These are phyloP conservation scores for Cyberlindnera galapagoensis DNA, from an alignment of 805 yeast genomes.

Conservation along the genomic window DNA sequence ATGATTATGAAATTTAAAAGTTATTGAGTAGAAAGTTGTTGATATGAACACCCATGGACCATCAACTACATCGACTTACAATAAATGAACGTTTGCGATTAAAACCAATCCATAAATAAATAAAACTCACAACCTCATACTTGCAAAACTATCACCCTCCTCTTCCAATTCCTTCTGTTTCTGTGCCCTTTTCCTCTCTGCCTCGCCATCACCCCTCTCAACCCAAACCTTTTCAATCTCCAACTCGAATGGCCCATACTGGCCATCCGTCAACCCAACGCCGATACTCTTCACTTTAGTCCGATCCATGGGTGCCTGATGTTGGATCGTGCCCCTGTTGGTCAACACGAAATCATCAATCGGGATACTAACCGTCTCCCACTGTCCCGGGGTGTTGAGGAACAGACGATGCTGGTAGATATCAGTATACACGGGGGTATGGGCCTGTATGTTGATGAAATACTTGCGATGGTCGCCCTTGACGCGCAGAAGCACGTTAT, in stretches of 20 bases:
- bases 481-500: constrained; percentile 62
- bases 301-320: constrained; percentile 52
- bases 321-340: constrained; percentile 68
- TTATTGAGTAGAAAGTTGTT: too few relatives aligned
- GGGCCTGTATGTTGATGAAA: constrained; percentile 75
- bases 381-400: constrained; percentile 60
- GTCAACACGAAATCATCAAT: constrained; percentile 76
- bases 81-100: too few relatives aligned
- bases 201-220: constrained; percentile 40
- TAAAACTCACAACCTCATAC: constrained; percentile 6
- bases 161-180: constrained; percentile 8
- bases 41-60: too few relatives aligned
- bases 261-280: constrained; percentile 68
- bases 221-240: constrained; percentile 71
- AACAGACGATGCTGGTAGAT: constrained; percentile 78
- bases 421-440: constrained; percentile 71
- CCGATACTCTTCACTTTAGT: constrained; percentile 67
- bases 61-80: too few relatives aligned
- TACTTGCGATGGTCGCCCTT: constrained; percentile 69
- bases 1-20: too few relatives aligned
- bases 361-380: constrained; percentile 82
- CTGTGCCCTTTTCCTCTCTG: constrained; percentile 14
- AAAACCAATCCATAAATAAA: too few relatives aligned
- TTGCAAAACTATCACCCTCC: constrained; percentile 9
- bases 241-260: constrained; percentile 67